phyloP scores from a whole-genome alignment of 2,329 filamentous ascomycete genomes.

The Chrysoporthe puriensis region DNA sequence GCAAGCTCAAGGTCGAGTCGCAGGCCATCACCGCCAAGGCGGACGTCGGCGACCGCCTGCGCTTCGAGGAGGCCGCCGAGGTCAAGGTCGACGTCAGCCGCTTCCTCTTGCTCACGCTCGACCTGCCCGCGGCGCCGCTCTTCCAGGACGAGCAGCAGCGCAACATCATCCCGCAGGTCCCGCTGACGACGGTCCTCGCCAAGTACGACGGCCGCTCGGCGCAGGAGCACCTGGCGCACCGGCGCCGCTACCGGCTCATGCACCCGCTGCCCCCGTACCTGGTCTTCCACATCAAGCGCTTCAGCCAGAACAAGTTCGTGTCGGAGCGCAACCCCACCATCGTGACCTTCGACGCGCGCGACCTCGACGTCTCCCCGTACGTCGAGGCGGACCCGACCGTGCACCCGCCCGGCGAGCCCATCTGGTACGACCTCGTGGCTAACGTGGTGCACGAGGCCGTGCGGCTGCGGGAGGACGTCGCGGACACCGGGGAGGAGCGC shows the following conservation, averaged over 20 bases:
- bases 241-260: slow-evolving; percentile 85
- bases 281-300: slow-evolving; percentile 94
- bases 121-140: slow-evolving; percentile 86
- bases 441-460: slow-evolving; percentile 91
- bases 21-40: slow-evolving; percentile 92
- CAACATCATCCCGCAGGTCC: slow-evolving; percentile 95
- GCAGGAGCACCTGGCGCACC: slow-evolving; percentile 86
- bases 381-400: slow-evolving; percentile 82
- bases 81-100: slow-evolving; percentile 78
- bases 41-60: slow-evolving; percentile 82
- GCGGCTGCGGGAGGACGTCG: slow-evolving; percentile 77
- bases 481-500: slow-evolving; percentile 82
- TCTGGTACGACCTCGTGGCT: slow-evolving; percentile 93
- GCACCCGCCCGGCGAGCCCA: slow-evolving; percentile 75
- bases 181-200: slow-evolving; percentile 77
- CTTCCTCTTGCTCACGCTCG: slow-evolving; percentile 90
- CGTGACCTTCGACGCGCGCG: slow-evolving; percentile 86
- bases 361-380: slow-evolving; percentile 86
- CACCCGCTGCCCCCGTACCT: slow-evolving; percentile 92
- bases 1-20: slow-evolving; percentile 86
- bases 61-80: slow-evolving; percentile 87
- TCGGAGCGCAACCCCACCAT: slow-evolving; percentile 96
- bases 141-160: slow-evolving; percentile 94
- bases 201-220: slow-evolving; percentile 92
- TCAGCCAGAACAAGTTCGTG: slow-evolving; percentile 95